Percentiles rank a stretch among this genome's conserved stretches.
These are phyloP conservation scores for Tolypocladium ovalisporum DNA, from an alignment of 2,329 filamentous ascomycete species.

Conservation along the genomic window DNA sequence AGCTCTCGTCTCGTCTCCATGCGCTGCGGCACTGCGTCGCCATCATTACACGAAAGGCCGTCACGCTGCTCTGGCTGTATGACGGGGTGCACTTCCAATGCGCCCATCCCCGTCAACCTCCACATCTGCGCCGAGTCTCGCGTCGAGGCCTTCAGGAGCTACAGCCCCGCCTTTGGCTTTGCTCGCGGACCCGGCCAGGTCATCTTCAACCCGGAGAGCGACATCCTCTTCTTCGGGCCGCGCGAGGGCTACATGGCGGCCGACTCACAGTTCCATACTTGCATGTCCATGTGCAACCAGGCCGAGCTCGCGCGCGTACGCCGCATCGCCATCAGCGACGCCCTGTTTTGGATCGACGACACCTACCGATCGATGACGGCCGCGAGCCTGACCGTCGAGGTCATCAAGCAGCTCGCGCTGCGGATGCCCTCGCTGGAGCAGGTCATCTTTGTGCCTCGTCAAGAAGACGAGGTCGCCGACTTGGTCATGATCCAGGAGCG, in stretches of 20 bases:
- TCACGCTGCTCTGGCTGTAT: slow-evolving; percentile 6
- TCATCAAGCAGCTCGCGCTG: slow-evolving; percentile 24
- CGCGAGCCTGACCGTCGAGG: slow-evolving; percentile 25
- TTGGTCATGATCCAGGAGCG: slow-evolving; percentile 19
- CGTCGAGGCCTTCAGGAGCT: slow-evolving; percentile 28
- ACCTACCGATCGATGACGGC: slow-evolving; percentile 27
- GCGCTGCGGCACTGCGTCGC: slow-evolving; percentile 23
- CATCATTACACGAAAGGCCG: slow-evolving; percentile 9
- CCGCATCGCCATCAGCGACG: slow-evolving; percentile 34
- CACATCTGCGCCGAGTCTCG: slow-evolving; percentile 36
- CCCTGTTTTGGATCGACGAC: slow-evolving; percentile 26
- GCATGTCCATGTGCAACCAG: slow-evolving; percentile 29
- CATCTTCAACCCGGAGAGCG: slow-evolving; percentile 27
- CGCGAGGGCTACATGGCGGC: slow-evolving; percentile 33
- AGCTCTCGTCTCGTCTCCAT: slow-evolving; percentile 31
- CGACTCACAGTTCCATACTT: slow-evolving; percentile 32
- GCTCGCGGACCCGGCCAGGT: slow-evolving; percentile 28
- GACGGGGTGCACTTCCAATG: slow-evolving; percentile 29
- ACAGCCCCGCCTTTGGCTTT: slow-evolving; percentile 29
- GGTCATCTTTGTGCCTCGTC: slow-evolving; percentile 32
- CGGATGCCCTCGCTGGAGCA: slow-evolving; percentile 29
- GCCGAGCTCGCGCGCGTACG: slow-evolving; percentile 28
- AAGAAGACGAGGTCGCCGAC: slow-evolving; percentile 20
- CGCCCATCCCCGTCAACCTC: slow-evolving; percentile 30
- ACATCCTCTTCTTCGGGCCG: slow-evolving; percentile 38